Evolutionary conservation across 257 asterid species (phyloP), one percentile per base, ranked within the genome.

Genomic region (Rhazya stricta): DNA sequence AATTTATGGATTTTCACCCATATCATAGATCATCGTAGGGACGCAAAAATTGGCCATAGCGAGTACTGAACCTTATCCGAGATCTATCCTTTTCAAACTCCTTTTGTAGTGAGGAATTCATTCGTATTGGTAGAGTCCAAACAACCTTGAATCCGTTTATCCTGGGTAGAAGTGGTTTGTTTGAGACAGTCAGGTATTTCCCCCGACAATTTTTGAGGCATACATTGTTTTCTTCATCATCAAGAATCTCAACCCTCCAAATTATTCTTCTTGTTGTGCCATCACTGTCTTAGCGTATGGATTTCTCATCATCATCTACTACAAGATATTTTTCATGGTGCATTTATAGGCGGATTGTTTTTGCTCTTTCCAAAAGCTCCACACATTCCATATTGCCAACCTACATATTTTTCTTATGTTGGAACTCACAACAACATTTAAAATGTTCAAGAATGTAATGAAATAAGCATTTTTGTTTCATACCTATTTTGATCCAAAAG

Each of bases 241-340:
- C 78, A 16, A 86, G 85, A 18, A 80, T 72, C 69, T 92, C 97
- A 51, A 92, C 89, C 13, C 41, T 71, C 97, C 97, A 92, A 41
- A 88, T 88, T 8, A 95, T 91, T 34, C 58, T 83, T 43, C 18
- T 78, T 0, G 89, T 76, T 29, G 96, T 81, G 36, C 96, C 96
- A 70, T 90, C 81, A 5, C 91, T 86, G 80, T 91, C 84, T 58
- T 85, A 95, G 21, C 89, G 91, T 71, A 92, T 90, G 3, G 89
- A 84, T 34, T 69, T 56, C 46, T 85, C 83, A 76, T 90, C 96
- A 11, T 84, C 88, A 69, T 87, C 88, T 18, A 95, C 97, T 7
- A 85, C 79, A 3, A 92, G 79, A 84, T 86, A 90, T 57, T 90
- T 90, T 2, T 90, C 90, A 0, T 83, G 83, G 79, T 88, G 96